A percentile compares a stretch with the other conserved stretches of the same genome.
phyloP scores from a whole-genome alignment of 768 basidiomycete genomes.

The Albatrellus ellisii region DNA sequence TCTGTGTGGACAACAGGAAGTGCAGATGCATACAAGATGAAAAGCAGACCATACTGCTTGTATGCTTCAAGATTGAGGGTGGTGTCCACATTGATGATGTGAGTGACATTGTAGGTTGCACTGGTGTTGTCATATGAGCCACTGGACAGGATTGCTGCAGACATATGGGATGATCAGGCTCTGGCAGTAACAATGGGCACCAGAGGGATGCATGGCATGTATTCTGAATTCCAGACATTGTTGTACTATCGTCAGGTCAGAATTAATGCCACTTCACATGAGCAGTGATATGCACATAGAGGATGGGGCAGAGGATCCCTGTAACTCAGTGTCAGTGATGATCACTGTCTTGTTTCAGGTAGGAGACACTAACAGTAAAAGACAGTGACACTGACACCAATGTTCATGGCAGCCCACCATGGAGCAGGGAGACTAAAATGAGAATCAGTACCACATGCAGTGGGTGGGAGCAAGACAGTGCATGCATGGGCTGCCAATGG shows the following conservation, averaged over 20 bases:
- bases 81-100: conserved; percentile 22
- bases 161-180: conserved; percentile 1
- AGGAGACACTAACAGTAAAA: conserved; percentile 27
- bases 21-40: too few species aligned
- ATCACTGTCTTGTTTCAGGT: neutral
- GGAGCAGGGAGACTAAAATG: neutral
- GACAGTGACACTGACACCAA: conserved; percentile 19
- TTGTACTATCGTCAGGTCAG: conserved; percentile 14
- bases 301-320: conserved; percentile 23
- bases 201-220: conserved; percentile 25
- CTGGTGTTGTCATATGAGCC: conserved; percentile 29
- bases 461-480: neutral
- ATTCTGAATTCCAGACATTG: conserved; percentile 20
- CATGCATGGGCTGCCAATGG: neutral
- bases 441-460: neutral
- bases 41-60: conserved; percentile 28
- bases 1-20: too few species aligned
- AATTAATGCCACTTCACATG: too few species aligned
- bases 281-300: conserved; percentile 16
- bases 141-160: conserved; percentile 20
- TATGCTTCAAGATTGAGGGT: conserved; percentile 24
- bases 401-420: neutral
- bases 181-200: too few species aligned
- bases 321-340: conserved; percentile 14
- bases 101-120: conserved; percentile 25